Evolutionary conservation across 257 asterid genomes (phyloP).

Genomic region (Nicotiana benthamiana): DNA sequence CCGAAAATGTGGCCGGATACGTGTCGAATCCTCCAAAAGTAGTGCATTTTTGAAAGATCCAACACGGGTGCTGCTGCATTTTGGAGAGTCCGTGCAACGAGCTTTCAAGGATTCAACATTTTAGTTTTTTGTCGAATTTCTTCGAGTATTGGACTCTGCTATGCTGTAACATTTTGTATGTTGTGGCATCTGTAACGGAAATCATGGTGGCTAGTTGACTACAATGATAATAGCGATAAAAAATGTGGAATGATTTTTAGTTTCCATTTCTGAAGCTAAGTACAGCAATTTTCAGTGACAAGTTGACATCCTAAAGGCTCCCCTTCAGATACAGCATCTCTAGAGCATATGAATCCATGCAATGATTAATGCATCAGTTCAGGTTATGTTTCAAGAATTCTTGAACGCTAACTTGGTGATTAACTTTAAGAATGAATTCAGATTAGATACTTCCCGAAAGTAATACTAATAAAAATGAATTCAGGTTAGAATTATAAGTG

Average conservation of each 20-base stretch:
- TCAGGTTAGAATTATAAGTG: neutral
- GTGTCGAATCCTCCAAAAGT: no score
- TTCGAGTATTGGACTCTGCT: neutral
- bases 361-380: neutral
- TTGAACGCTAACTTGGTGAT: neutral
- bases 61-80: no score
- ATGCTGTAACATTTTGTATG: neutral
- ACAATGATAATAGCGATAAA: neutral
- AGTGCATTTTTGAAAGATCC: no score
- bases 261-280: neutral
- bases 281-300: neutral
- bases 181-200: neutral
- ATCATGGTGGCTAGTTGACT: neutral
- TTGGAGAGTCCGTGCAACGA: no score
- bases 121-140: neutral
- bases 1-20: no score
- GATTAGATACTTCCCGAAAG: neutral
- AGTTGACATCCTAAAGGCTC: neutral
- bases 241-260: neutral
- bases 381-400: neutral
- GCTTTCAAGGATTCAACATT: neutral
- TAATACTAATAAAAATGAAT: neutral
- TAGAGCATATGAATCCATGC: neutral
- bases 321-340: neutral
- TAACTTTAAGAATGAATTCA: neutral